These are phyloP conservation scores for Pycnococcus provasolii DNA, from an alignment of 139 green algal genomes.

Conservation along the genomic window DNA sequence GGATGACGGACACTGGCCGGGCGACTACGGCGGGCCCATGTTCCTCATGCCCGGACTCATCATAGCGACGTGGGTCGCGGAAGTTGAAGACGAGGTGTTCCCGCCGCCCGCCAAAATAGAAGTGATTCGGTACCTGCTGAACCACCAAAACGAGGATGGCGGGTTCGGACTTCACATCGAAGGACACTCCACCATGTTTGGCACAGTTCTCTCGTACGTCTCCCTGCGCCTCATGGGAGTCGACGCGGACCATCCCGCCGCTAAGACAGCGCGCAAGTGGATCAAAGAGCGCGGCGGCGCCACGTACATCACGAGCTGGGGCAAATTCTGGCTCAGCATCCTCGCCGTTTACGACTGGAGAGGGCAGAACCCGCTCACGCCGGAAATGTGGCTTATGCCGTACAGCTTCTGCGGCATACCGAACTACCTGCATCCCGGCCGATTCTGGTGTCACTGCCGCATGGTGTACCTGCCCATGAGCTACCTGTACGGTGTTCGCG, in stretches of 20 bases:
- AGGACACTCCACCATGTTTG: conserved; percentile 95
- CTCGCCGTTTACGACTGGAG: conserved; percentile 83
- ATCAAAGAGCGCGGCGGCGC: conserved; percentile 77
- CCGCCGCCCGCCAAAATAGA: conserved; percentile 40
- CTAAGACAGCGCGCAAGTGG: conserved; percentile 51
- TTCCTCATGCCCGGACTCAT: conserved; percentile 95
- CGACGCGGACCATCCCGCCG: conserved; percentile 2
- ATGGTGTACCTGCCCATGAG: conserved; percentile 99
- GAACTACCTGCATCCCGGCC: conserved; percentile 36
- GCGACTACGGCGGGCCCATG: conserved; percentile 97
- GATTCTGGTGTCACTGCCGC: conserved; percentile 98
- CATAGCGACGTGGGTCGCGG: conserved; percentile 73
- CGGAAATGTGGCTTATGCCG: conserved; percentile 97
- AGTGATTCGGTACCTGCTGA: conserved; percentile 82
- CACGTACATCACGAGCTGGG: conserved; percentile 77
- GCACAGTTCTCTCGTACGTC: conserved; percentile 69
- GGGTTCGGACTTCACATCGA: conserved; percentile 97
- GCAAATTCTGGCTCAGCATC: conserved; percentile 96
- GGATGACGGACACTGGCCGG: conserved; percentile 89
- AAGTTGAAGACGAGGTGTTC: conserved; percentile 61
- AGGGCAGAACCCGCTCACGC: conserved; percentile 47
- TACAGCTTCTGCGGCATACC: conserved; percentile 41
- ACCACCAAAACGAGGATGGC: conserved; percentile 89
- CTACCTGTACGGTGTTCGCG: conserved; percentile 83
- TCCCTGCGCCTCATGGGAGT: conserved; percentile 31